Conservation (phyloP, 1,139 yeast species). For the Debaryomyces sp. region DNA sequence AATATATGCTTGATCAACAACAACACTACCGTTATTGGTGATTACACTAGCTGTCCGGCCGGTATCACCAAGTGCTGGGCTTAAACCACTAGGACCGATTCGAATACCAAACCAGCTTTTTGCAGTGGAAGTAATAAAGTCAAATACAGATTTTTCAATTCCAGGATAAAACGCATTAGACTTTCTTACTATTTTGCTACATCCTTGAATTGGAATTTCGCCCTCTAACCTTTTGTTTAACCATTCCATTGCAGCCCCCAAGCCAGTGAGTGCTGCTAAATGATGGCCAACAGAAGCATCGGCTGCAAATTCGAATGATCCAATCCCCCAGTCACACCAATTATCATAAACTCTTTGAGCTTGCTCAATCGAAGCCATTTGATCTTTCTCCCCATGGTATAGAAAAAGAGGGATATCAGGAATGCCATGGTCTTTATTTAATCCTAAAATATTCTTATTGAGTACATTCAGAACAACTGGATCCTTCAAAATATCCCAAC, state of each 20-base stretch:
- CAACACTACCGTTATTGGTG: not conserved
- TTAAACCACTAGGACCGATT: conserved; percentile 1
- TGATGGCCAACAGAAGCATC: conserved; percentile 12
- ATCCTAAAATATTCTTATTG: conserved; percentile 23
- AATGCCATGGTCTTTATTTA: conserved; percentile 15
- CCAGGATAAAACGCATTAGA: conserved; percentile 36
- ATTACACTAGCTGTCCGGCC: not conserved
- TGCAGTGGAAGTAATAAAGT: conserved; percentile 16
- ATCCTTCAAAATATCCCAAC: conserved; percentile 13
- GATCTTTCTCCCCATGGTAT: conserved; percentile 27
- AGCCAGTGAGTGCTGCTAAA: conserved; percentile 8
- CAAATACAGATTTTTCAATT: conserved; percentile 28
- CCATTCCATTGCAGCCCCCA: conserved; percentile 11
- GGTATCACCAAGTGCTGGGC: not conserved
- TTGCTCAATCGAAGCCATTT: conserved; percentile 22
- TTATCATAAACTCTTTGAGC: conserved; percentile 22
- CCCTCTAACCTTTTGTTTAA: conserved; percentile 11
- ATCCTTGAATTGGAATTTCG: conserved; percentile 7
- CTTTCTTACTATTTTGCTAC: conserved; percentile 26
- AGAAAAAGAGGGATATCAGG: conserved; percentile 31
- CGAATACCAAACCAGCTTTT: not conserved
- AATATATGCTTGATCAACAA: not conserved
- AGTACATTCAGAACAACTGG: conserved; percentile 17
- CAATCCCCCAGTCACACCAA: conserved; percentile 21
- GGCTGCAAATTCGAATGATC: conserved; percentile 14